These are phyloP conservation scores for Globisporangium spiculum DNA, from an alignment of 352 stramenopile species.

Conservation along the genomic window DNA sequence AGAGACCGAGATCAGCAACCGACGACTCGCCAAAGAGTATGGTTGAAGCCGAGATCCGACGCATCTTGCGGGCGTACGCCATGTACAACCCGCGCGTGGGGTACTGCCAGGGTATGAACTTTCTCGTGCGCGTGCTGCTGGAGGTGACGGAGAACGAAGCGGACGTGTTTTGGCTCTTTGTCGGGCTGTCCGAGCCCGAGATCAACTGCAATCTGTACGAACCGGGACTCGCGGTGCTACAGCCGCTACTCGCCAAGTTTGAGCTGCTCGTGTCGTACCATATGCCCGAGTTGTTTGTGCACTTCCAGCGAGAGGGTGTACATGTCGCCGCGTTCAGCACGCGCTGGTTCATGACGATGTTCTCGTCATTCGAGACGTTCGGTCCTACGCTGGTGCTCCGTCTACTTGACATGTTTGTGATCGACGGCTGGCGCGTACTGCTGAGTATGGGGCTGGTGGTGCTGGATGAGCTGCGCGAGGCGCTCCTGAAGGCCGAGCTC, in stretches of 20 bases:
- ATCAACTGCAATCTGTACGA: conserved; percentile 78
- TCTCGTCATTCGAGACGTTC: conserved; percentile 80
- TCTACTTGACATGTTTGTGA: conserved; percentile 75
- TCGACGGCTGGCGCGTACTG: conserved; percentile 79
- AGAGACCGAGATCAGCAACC: neutral
- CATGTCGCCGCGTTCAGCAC: conserved; percentile 71
- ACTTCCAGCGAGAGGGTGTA: conserved; percentile 59
- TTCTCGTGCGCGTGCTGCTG: conserved; percentile 70
- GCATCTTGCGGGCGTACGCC: conserved; percentile 75
- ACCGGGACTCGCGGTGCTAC: conserved; percentile 63
- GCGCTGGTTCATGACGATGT: conserved; percentile 86
- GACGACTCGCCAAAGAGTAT: neutral
- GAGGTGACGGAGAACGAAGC: conserved; percentile 65
- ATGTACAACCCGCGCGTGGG: conserved; percentile 79
- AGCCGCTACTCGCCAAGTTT: conserved; percentile 65
- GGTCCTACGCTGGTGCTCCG: conserved; percentile 59
- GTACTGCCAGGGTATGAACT: conserved; percentile 90
- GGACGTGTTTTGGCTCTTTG: conserved; percentile 83
- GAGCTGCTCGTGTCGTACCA: conserved; percentile 60
- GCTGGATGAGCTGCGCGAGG: conserved; percentile 59
- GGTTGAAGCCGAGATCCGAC: conserved; percentile 67
- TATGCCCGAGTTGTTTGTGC: conserved; percentile 58
- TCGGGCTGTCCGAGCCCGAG: conserved; percentile 69
- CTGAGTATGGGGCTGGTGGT: conserved; percentile 80
- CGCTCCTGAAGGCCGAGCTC: conserved; percentile 54